A percentile compares a stretch with the other conserved stretches of the same genome.
Evolutionary conservation across 2,329 filamentous ascomycete genomes (phyloP).

Genomic region (Tolypocladium tropicale): DNA sequence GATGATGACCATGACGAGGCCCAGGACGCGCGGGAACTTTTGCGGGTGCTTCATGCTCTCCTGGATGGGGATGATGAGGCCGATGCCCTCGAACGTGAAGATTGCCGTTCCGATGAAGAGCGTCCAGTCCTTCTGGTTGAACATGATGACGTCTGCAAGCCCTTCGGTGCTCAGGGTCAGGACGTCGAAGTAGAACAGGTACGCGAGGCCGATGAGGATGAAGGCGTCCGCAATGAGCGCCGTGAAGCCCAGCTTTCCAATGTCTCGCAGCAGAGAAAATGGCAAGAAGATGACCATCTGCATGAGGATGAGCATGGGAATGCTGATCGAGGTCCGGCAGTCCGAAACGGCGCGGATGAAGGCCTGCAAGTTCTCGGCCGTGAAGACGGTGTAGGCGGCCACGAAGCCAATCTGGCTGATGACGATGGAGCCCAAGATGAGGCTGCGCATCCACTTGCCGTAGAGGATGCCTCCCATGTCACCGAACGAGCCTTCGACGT

Average conservation of each 20-base stretch:
- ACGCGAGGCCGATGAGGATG: slow-evolving; percentile 83
- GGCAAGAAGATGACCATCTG: slow-evolving; percentile 94
- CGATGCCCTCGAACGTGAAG: slow-evolving; percentile 97
- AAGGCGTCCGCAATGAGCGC: slow-evolving; percentile 90
- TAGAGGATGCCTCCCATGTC: slow-evolving; percentile 91
- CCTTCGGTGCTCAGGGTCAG: slow-evolving; percentile 68
- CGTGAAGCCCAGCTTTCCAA: slow-evolving; percentile 93
- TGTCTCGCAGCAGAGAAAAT: slow-evolving; percentile 87
- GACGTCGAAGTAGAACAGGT: slow-evolving; percentile 93
- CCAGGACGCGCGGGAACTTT: slow-evolving; percentile 84
- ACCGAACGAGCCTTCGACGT: slow-evolving; percentile 88
- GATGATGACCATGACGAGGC: slow-evolving; percentile 89
- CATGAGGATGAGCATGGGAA: slow-evolving; percentile 84
- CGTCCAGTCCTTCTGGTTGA: slow-evolving; percentile 90
- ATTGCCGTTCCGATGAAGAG: slow-evolving; percentile 98
- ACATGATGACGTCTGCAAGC: slow-evolving; percentile 75
- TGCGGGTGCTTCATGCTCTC: slow-evolving; percentile 88
- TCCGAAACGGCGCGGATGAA: slow-evolving; percentile 87
- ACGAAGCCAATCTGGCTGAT: slow-evolving; percentile 94
- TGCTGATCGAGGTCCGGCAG: slow-evolving; percentile 75
- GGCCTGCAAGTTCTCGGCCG: slow-evolving; percentile 87
- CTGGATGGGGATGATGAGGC: slow-evolving; percentile 95
- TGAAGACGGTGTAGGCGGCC: slow-evolving; percentile 93
- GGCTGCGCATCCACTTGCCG: slow-evolving; percentile 76
- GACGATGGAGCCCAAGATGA: slow-evolving; percentile 88